Base-by-base conservation (phyloP, 1,284 basidiomycete species). In the Apiotrichum sp. region DNA sequence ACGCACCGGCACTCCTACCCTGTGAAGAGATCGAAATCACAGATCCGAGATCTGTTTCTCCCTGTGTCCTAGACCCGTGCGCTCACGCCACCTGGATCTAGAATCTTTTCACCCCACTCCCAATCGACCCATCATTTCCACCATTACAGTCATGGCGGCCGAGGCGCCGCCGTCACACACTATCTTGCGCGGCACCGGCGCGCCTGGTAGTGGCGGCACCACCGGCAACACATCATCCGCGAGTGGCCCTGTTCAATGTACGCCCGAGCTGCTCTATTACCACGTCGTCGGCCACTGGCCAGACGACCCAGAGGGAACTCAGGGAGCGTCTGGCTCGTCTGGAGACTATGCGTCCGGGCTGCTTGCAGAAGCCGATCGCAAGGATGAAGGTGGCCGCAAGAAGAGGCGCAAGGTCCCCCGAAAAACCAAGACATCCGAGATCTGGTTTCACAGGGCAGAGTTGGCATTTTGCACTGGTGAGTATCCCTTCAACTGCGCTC, bases 391-490 rank as follows among this genome's bases (percentile, higher is more conserved):
- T 31, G 56, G 56, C 33, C 51, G 56, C 14, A 62, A 59, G 51
- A 62, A 62, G 56, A 55, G 61, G 22, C 57, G 61, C 48, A 62
- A 59, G 53, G 40, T 52, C n/a, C 50, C 55, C 46, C 53, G 56
- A 22, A 49, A 55, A 7, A 48, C 55, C 29, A 62, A 62, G 43
- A 47, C 54, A 33, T 62, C 61, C 10, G 61, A 62, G 44, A 62
- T 62, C 53, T 62, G 61, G 61, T 59, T 57, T 42, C 55, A 58
- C 4, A 36, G 46, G 33, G 61, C 61, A 5, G 61, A 62, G 35
- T 52, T 59, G 57, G 61, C 61, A 31, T 62, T 62, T 45, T 62
- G 61, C 40, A 59, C 58, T 14, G 55, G 61, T 62, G 52, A 59
- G 58, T 62, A 35, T 14, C n/a, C 11, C 33, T 4, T 6, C 6